phyloP scores from a whole-genome alignment of 2,329 filamentous ascomycete genomes.

The Penicillium griseofulvum region DNA sequence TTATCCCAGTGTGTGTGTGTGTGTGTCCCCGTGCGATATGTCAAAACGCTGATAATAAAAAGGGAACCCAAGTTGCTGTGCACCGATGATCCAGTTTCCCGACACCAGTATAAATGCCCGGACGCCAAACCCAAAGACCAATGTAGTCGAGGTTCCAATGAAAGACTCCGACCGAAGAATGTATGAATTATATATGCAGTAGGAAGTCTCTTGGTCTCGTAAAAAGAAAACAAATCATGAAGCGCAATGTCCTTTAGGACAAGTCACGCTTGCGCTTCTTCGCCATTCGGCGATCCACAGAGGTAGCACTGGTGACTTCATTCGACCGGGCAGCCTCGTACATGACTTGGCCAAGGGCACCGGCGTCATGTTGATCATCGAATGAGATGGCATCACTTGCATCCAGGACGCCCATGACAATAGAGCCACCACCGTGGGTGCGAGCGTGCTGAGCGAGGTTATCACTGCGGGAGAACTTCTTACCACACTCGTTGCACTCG shows the following conservation, averaged over 20 bases:
- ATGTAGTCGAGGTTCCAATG: conserved; percentile 25
- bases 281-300: conserved; percentile 52
- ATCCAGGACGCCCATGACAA: conserved; percentile 86
- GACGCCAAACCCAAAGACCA: conserved; percentile 36
- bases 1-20: conserved; percentile 2
- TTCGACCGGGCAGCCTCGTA: conserved; percentile 73
- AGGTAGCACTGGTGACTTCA: conserved; percentile 55
- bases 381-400: conserved; percentile 56
- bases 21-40: conserved; percentile 8
- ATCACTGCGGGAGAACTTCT: conserved; percentile 98
- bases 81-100: conserved; percentile 19
- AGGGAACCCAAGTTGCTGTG: conserved; percentile 18
- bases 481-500: conserved; percentile 94
- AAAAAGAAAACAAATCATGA: conserved; percentile 19
- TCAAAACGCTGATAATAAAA: conserved; percentile 10
- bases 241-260: conserved; percentile 46
- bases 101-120: conserved; percentile 31
- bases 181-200: conserved; percentile 33
- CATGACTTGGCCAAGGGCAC: conserved; percentile 70
- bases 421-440: conserved; percentile 85
- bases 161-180: conserved; percentile 24
- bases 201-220: conserved; percentile 42
- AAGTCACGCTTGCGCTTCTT: conserved; percentile 76
- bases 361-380: conserved; percentile 59
- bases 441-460: conserved; percentile 95